Base-by-base conservation (phyloP, 2,329 filamentous ascomycete genomes). In the Cladophialophora chaetospira region DNA sequence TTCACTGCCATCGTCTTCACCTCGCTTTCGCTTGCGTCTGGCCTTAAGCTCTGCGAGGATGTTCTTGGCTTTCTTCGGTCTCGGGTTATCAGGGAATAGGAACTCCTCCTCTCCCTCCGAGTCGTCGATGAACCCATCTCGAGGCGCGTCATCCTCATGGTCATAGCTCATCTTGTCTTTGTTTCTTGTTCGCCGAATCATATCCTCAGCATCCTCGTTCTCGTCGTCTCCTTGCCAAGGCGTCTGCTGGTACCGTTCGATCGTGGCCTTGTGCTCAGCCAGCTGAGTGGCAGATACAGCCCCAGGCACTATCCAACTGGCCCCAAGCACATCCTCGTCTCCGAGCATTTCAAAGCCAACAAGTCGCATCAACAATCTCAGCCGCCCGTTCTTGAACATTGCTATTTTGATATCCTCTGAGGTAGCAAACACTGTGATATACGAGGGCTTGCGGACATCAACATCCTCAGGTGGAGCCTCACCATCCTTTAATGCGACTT, bases 311-410 rank as follows among this genome's bases (percentile, higher is more conserved):
- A 89, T 75, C 94, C 94, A 97, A 0, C 80, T 77, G 1, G 88
- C 87, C 56, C 93, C 88, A 0, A 82, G 80, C 3, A 89, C 86
- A 67, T 96, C 89, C 38, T 91, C 86, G 33, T 76, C 71, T 28
- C 82, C 83, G 5, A 83, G 69, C 48, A 86, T 80, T 66, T 88
- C 80, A 60, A 95, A 83, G 0, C 88, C 89, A 15, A 88, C 79
- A 0, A 94, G 79, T 1, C 80, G 87, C 82, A 97, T 88, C 3
- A 99, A 81, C 1, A 97, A 84, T 29, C 92, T 88, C 2, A 97
- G 80, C 67, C 93, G 87, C 8, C 89, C 86, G 71, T 97, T 95
- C 69, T 91, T 95, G 77, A 95, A 95, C 73, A 96, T 86, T 23
- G 90, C 88, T 19, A 80, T 81, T 28, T 60, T 62, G 35, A 63